Base-by-base conservation (phyloP, 108 stramenopile species). In the Nannochloropsis salina region DNA sequence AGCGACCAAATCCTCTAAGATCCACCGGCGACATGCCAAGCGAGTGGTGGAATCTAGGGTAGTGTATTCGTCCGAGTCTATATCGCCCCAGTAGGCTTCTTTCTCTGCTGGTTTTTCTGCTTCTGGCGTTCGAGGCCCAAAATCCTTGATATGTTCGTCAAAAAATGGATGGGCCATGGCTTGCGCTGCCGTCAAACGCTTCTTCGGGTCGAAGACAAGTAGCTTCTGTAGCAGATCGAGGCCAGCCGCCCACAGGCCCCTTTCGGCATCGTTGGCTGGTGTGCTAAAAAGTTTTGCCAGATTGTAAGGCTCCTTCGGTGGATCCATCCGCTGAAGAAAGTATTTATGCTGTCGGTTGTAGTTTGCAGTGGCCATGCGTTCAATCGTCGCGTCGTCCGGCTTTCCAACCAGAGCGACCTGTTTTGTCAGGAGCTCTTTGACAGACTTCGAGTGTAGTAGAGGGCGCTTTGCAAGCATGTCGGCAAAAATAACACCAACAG, bases 131-230 rank as follows among this genome's bases (percentile, higher is more conserved):
- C 61, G 61, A n/a, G 61, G 61, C 8, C 61, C 61, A 6, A 74
- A 74, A 74, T 74, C 61, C 61, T 74, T 74, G 61, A 74, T 74
- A n/a, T 74, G 61, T 74, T 74, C 61, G n/a, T 74, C 61, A 74
- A 74, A 74, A n/a, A 74, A 74, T 74, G 61, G 61, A 2, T 74
- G 61, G 20, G 61, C 61, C 61, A 74, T 74, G 20, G 61, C 61
- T n/a, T 74, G 20, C 61, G 61, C 61, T 74, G 61, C 61, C 15
- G 61, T 74, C 8, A 74, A n/a, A n/a, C 61, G 61, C 61, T 74
- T 74, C 61, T 74, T n/a, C 15, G 61, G 61, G n/a, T 74, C 61
- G 61, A 74, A 74, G 20, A 74, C 15, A n/a, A 74, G 61, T n/a
- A 74, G 8, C n/a, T 74, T 74, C 61, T 15, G n/a, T 0, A 74